phyloP scores from a whole-genome alignment of 441 rosid species.

The Geranium incanum region DNA sequence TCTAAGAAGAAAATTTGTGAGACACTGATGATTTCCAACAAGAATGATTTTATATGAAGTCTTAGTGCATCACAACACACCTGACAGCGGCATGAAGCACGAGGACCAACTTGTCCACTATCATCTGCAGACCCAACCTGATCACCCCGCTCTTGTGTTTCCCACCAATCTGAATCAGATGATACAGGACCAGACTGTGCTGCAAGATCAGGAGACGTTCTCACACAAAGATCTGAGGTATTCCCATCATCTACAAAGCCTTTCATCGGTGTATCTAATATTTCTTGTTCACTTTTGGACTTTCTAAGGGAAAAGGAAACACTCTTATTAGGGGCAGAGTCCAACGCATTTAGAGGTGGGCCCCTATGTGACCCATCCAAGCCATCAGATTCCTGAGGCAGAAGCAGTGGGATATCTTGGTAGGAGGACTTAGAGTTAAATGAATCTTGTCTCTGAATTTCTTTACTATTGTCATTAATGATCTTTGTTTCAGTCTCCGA shows the following conservation, averaged over 20 bases:
- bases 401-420: constrained; percentile 88
- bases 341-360: constrained; percentile 37
- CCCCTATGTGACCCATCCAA: constrained; percentile 40
- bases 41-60: not conserved
- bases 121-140: constrained; percentile 56
- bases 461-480: constrained; percentile 34
- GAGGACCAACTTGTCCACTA: constrained; percentile 85
- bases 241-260: constrained; percentile 79
- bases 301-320: constrained; percentile 53
- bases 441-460: constrained; percentile 58
- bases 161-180: constrained; percentile 83
- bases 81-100: constrained; percentile 87
- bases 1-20: not conserved
- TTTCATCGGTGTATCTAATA: constrained; percentile 68
- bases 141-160: constrained; percentile 67
- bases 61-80: constrained; percentile 33
- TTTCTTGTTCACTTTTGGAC: constrained; percentile 44
- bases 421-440: constrained; percentile 68
- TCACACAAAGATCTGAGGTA: constrained; percentile 30
- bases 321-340: constrained; percentile 33
- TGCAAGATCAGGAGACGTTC: constrained; percentile 27
- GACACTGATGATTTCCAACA: not conserved
- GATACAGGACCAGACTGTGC: constrained; percentile 31
- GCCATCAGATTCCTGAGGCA: constrained; percentile 72
- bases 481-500: constrained; percentile 30